Percentiles rank a stretch among this genome's conserved stretches.
phyloP scores from a whole-genome alignment of 371 early-diverging fungal species.

The Lichtheimia corymbifera region DNA sequence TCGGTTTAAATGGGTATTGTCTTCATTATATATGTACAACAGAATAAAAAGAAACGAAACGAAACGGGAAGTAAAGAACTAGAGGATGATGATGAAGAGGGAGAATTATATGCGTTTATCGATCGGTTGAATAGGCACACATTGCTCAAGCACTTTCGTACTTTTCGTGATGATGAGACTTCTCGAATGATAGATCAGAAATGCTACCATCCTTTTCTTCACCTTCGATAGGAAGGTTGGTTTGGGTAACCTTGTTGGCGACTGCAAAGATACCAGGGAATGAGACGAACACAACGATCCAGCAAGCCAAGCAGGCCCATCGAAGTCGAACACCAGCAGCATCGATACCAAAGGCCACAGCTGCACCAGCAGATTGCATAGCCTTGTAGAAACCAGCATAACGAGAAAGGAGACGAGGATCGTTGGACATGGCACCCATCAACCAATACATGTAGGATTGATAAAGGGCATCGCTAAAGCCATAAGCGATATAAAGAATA shows the following conservation, averaged over 20 bases:
- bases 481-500: slow-evolving; percentile 66
- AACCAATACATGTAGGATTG: slow-evolving; percentile 79
- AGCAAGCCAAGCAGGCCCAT: slow-evolving; percentile 36
- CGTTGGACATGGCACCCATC: slow-evolving; percentile 77
- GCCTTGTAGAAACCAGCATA: slow-evolving; percentile 79
- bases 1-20: too few species aligned
- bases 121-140: too few species aligned
- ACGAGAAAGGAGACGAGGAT: slow-evolving; percentile 64
- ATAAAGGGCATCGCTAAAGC: slow-evolving; percentile 68
- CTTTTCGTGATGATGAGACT: slow-evolving; percentile 4
- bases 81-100: too few species aligned
- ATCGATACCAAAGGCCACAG: slow-evolving; percentile 41
- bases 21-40: too few species aligned
- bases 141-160: slow-evolving; percentile 5
- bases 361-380: slow-evolving; percentile 57
- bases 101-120: too few species aligned
- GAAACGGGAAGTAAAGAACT: too few species aligned
- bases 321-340: slow-evolving; percentile 29
- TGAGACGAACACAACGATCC: slow-evolving; percentile 35
- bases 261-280: slow-evolving; percentile 37
- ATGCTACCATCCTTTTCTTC: neutral
- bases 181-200: neutral
- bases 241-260: slow-evolving; percentile 27
- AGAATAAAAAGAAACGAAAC: too few species aligned
- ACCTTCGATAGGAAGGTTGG: slow-evolving; percentile 21